A percentile compares a stretch with the other conserved stretches of the same genome.
These are phyloP conservation scores for Lumnitzera racemosa DNA, from an alignment of 345 rosid species.

Conservation along the genomic window DNA sequence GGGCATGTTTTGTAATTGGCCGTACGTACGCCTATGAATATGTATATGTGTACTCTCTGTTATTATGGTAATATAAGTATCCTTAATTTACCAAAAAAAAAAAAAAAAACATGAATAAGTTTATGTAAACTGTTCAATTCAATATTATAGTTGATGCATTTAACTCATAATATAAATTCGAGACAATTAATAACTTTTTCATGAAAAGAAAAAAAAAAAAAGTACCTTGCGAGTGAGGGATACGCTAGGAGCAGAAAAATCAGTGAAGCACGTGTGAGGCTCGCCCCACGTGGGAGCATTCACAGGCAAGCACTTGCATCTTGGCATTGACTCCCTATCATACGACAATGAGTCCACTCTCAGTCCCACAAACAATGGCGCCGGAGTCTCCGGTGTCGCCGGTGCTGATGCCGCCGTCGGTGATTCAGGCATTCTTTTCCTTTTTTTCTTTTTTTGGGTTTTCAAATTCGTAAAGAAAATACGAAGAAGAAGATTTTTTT, in stretches of 20 bases:
- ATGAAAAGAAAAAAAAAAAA: background rate
- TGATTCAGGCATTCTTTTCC: conserved; percentile 28
- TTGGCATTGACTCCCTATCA: conserved; percentile 76
- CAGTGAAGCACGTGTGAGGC: conserved; percentile 66
- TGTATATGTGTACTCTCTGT: too few relatives aligned
- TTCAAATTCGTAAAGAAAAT: background rate
- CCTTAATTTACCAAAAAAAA: too few relatives aligned
- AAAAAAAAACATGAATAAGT: too few relatives aligned
- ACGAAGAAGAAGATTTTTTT: background rate
- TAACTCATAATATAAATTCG: background rate
- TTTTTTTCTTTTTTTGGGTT: background rate
- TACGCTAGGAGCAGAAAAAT: conserved; percentile 54
- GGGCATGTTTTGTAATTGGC: too few relatives aligned
- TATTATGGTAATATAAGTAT: too few relatives aligned
- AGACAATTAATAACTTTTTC: too few relatives aligned
- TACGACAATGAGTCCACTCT: conserved; percentile 87
- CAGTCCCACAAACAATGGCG: conserved; percentile 64
- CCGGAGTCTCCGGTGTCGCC: conserved; percentile 90
- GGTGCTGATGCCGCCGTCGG: conserved; percentile 69
- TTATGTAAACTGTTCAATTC: too few relatives aligned
- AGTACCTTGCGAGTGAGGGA: conserved; percentile 94
- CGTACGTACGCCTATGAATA: too few relatives aligned
- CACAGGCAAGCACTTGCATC: conserved; percentile 90
- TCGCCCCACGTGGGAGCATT: conserved; percentile 63
- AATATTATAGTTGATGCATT: background rate